Evolutionary conservation across 2,329 filamentous ascomycete species (phyloP), one percentile per base, ranked within the genome.

Genomic region (Hymenoscyphus fraxineus): DNA sequence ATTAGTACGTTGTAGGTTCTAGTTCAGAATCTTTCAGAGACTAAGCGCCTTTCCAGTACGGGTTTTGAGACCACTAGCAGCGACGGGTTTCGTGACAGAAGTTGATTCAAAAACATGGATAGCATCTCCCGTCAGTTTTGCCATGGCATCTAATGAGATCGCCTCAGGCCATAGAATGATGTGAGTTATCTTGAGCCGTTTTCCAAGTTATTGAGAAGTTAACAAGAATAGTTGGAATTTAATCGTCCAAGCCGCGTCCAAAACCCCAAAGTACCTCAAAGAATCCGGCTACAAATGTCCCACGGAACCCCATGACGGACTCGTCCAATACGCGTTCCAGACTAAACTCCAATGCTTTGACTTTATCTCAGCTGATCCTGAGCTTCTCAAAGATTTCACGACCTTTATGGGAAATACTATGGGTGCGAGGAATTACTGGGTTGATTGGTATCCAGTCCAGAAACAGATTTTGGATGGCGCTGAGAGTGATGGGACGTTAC

Each of bases 311-410:
- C 38, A 19, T 9, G 59, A 64, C 22, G 66, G 66, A 1, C 59
- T 62, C 3, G 31, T 67, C 2, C 66, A 67, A 61, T 67, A 62
- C 22, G 64, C 61, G 1, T 64, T 62, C 31, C 39, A 64, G 41
- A 67, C 66, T 1, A 54, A 58, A 19, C 51, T 65, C 2, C 44
- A 60, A 35, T 58, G 32, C 4, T 67, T 65, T 31, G 58, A 38
- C 12, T 62, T 56, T 19, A 56, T 62, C 44, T 31, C 22, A 6
- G 32, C 32, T 35, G 64, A 57, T 16, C 66, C 64, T 1, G 55
- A 40, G 9, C 40, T 65, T 13, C 56, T 54, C 1, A 47, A 61
- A 12, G 64, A 64, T 35, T 65, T 66, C 31, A 57, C 64, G 22
- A 61, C 47, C 10, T 64, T 65, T 44, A 67, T 67, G 64, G 47